Evolutionary conservation across 768 basidiomycete genomes (phyloP).

Genomic region (Daedaleopsis sinensis): DNA sequence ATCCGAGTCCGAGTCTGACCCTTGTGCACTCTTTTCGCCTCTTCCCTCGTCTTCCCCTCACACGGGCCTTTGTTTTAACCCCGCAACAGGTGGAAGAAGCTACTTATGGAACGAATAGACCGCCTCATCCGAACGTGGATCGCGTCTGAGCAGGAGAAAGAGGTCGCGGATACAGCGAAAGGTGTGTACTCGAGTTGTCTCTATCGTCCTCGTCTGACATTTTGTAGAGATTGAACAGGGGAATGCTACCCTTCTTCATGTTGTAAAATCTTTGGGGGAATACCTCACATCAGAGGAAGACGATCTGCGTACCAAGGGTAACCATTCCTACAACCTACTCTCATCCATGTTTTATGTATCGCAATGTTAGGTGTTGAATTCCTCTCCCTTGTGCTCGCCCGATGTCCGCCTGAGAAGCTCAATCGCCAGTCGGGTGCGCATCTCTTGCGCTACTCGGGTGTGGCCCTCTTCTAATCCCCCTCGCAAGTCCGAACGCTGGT

Average conservation of each 20-base stretch:
- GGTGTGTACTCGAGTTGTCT: conserved; percentile 43
- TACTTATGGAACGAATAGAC: conserved; percentile 45
- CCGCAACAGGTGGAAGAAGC: not conserved
- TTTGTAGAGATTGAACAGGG: conserved; percentile 55
- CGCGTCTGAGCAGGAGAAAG: conserved; percentile 59
- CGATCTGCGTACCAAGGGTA: conserved; percentile 78
- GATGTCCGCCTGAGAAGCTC: conserved; percentile 61
- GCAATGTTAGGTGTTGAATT: conserved; percentile 75
- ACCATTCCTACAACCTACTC: not conserved
- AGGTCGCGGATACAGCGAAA: conserved; percentile 58
- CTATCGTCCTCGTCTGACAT: conserved; percentile 33
- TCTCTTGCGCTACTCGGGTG: not conserved
- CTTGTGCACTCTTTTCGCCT: too few species aligned
- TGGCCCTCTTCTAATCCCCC: conserved; percentile 11
- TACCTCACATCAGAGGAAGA: conserved; percentile 89
- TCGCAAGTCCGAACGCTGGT: conserved; percentile 77
- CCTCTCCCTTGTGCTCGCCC: conserved; percentile 69
- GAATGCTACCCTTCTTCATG: conserved; percentile 61
- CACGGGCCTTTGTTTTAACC: too few species aligned
- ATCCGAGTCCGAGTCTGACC: too few species aligned
- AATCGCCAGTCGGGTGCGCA: conserved; percentile 81
- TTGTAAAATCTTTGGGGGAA: conserved; percentile 87
- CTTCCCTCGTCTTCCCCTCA: too few species aligned
- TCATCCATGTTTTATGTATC: not conserved
- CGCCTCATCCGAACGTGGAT: conserved; percentile 75